phyloP scores from a whole-genome alignment of 345 rosid genomes.

The Eucalyptus albens region DNA sequence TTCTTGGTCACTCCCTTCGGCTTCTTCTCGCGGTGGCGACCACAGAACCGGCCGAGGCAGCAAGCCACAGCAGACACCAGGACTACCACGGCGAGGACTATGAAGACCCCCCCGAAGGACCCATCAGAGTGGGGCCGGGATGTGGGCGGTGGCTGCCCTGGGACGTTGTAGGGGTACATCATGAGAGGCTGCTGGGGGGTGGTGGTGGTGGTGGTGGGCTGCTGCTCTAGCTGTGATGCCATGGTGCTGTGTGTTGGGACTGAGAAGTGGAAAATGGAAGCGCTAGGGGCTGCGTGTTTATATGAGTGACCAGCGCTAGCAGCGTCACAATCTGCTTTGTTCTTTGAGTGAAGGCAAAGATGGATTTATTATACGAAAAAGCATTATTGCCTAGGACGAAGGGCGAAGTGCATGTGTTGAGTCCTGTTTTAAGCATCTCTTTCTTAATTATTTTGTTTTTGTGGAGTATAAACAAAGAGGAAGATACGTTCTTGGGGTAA shows the following conservation, averaged over 20 bases:
- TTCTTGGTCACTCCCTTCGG: neutral
- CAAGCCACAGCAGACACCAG: conserved; percentile 45
- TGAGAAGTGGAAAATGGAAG: neutral
- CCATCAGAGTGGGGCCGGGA: conserved; percentile 37
- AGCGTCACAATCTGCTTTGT: neutral
- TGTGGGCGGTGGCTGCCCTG: conserved; percentile 14
- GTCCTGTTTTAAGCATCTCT: neutral
- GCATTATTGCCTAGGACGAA: conserved; percentile 4
- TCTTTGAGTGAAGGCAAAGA: conserved; percentile 37
- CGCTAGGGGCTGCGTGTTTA: neutral
- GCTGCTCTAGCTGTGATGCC: conserved; percentile 1
- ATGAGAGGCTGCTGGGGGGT: conserved; percentile 24
- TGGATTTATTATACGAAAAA: neutral
- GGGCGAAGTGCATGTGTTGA: neutral
- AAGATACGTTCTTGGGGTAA: neutral
- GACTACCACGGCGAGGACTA: conserved; percentile 44
- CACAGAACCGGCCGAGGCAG: conserved; percentile 46
- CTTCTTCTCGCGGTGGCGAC: neutral
- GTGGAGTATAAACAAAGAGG: conserved; percentile 1
- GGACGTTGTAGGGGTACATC: conserved; percentile 41
- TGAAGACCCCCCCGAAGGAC: conserved; percentile 58
- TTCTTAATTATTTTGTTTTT: neutral
- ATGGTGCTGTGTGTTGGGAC: neutral
- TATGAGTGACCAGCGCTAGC: neutral
- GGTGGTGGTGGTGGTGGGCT: neutral